phyloP scores from a whole-genome alignment of 2,329 filamentous ascomycete species.

The Madurella mycetomatis region DNA sequence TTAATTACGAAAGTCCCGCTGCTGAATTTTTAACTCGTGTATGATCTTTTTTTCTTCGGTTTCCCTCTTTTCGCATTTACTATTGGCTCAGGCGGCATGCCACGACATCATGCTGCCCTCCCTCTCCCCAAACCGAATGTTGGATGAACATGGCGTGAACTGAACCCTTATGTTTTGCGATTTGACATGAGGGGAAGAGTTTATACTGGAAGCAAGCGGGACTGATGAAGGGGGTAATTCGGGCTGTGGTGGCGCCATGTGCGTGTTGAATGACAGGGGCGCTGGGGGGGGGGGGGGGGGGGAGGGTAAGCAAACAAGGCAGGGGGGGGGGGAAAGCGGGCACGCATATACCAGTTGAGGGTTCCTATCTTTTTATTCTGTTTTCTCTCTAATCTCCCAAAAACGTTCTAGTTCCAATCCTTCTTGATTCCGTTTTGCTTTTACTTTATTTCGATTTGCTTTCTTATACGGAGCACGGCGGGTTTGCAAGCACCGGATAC shows the following conservation, averaged over 20 bases:
- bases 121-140: conserved; percentile 4
- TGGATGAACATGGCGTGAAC: conserved; percentile 4
- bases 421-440: background rate
- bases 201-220: background rate
- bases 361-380: conserved; percentile 1
- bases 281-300: background rate
- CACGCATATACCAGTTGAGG: background rate
- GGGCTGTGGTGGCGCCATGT: background rate
- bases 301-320: no score
- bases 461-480: background rate
- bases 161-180: background rate
- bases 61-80: conserved; percentile 7
- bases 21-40: conserved; percentile 18
- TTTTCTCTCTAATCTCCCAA: conserved; percentile 24
- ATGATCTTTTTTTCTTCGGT: conserved; percentile 28
- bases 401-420: conserved; percentile 8
- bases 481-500: background rate
- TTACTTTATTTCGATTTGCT: background rate
- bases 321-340: background rate
- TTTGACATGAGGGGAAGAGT: background rate
- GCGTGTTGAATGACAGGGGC: background rate
- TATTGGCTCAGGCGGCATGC: conserved; percentile 1
- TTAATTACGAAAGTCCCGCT: conserved; percentile 26
- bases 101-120: background rate
- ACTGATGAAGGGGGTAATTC: background rate